These are phyloP conservation scores for Sporothrix pallida DNA, from an alignment of 2,329 filamentous ascomycete species.

Conservation along the genomic window DNA sequence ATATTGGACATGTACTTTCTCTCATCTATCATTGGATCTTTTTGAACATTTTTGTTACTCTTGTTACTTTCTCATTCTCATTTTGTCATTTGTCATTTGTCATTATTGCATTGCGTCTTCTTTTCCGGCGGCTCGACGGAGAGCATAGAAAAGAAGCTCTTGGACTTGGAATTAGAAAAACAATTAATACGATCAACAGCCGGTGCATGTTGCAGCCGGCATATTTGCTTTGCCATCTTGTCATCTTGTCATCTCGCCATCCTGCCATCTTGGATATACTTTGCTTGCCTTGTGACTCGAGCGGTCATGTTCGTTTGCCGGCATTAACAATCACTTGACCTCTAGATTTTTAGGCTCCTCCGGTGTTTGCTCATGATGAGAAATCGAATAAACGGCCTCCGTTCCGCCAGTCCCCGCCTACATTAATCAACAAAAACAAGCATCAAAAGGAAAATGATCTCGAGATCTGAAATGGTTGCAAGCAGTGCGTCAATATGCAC, in stretches of 20 bases:
- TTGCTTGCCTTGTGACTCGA: not conserved
- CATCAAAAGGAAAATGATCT: not conserved
- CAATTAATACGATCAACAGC: not conserved
- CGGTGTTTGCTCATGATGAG: slow-evolving; percentile 12
- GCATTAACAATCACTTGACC: not conserved
- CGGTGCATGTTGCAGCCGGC: not conserved
- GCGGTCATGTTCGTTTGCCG: not conserved
- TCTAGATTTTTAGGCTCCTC: not conserved
- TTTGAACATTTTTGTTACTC: not conserved
- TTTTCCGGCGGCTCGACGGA: slow-evolving; percentile 6
- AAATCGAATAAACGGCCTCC: slow-evolving; percentile 11
- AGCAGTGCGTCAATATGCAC: too few relatives aligned
- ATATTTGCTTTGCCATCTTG: not conserved
- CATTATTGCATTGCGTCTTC: not conserved
- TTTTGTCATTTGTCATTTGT: slow-evolving; percentile 13
- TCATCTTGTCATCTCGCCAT: not conserved
- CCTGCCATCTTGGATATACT: not conserved
- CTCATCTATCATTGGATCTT: not conserved
- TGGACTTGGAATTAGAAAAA: not conserved
- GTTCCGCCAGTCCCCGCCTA: not conserved
- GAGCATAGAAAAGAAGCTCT: slow-evolving; percentile 17
- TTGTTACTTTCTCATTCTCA: not conserved
- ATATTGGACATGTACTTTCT: not conserved
- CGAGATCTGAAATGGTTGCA: not conserved
- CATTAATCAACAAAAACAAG: not conserved